Percentiles rank a stretch among this genome's conserved stretches.
Evolutionary conservation across 2,329 filamentous ascomycete species (phyloP).

Genomic region (Parafenestella ontariensis): DNA sequence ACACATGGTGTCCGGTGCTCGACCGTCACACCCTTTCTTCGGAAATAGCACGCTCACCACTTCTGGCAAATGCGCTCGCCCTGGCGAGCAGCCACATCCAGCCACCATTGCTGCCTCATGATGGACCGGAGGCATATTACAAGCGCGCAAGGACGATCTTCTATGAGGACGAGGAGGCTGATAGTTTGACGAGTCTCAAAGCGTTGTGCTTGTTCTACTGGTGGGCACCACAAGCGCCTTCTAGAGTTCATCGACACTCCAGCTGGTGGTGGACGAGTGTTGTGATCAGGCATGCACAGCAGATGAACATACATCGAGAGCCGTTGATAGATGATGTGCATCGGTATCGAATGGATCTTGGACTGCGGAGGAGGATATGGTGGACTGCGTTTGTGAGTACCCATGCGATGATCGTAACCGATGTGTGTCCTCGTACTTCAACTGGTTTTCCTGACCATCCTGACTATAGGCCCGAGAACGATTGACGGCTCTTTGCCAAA

Average conservation of each 20-base stretch:
- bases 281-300: constrained; percentile 31
- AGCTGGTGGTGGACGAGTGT: constrained; percentile 31
- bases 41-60: constrained; percentile 24
- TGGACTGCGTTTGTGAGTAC: constrained; percentile 32
- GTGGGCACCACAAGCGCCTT: constrained; percentile 29
- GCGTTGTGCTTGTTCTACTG: constrained; percentile 30
- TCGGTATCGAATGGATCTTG: constrained; percentile 15
- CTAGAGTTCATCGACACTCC: constrained; percentile 24
- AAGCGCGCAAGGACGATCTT: constrained; percentile 27
- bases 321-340: constrained; percentile 15
- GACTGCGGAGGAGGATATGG: constrained; percentile 29
- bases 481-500: constrained; percentile 29
- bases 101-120: constrained; percentile 26
- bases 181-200: constrained; percentile 23
- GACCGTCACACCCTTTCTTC: constrained; percentile 19
- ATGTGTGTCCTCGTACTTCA: not conserved
- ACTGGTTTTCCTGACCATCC: not conserved
- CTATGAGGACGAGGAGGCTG: constrained; percentile 30
- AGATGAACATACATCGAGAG: constrained; percentile 32
- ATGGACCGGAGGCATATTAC: constrained; percentile 27
- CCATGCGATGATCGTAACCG: not conserved
- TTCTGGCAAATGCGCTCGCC: constrained; percentile 27
- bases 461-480: constrained; percentile 24
- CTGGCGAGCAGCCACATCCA: constrained; percentile 28
- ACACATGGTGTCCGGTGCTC: constrained; percentile 31